Base-by-base conservation (phyloP, 306 rosid genomes). In the Medicago ruthenica region DNA sequence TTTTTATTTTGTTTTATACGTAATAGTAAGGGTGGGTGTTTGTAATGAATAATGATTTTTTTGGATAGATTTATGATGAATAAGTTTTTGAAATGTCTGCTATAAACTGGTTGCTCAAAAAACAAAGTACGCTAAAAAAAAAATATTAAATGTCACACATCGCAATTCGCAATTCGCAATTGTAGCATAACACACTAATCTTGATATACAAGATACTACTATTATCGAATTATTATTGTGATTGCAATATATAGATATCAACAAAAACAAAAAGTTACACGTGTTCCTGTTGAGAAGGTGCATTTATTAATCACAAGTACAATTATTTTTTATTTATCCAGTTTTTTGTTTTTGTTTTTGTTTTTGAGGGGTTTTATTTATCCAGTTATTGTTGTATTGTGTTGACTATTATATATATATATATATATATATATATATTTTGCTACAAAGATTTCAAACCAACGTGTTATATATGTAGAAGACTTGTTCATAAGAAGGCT, bases 401-500 rank as follows among this genome's bases (percentile, higher is more conserved):
- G 31, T 70, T 75, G 69, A 20, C 45, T 62, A 39, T 70, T 4
- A 3, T 34, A 4, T 31, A 31, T 31, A 24, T 24, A 1, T 9
- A 24, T 17, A n/a, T 70, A 47, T 4, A 3, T 34, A 4, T 31
- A 31, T 31, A 24, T 24, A 1, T 9, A 24, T 17, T 14, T 65
- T 1, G 53, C 17, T 0, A 71, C 57, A 44, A 55, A 44, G 8
- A 63, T 18, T 47, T 36, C 45, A 62, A 75, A 34, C 7, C 71
- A 62, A 66, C 61, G 67, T 75, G 84, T 17, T 24, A 24, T 59
- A 17, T 10, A 50, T 40, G 15, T 1, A 13, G 16, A 2, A 53
- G 84, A 81, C 84, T 42, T 62, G 47, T 70, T 75, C 84, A 81
- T 40, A 75, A 8, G 6, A 36, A 55, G 20, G 61, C 51, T 80